Conservation (phyloP, 495 filamentous ascomycete genomes). For the Pyronema omphalodes region DNA sequence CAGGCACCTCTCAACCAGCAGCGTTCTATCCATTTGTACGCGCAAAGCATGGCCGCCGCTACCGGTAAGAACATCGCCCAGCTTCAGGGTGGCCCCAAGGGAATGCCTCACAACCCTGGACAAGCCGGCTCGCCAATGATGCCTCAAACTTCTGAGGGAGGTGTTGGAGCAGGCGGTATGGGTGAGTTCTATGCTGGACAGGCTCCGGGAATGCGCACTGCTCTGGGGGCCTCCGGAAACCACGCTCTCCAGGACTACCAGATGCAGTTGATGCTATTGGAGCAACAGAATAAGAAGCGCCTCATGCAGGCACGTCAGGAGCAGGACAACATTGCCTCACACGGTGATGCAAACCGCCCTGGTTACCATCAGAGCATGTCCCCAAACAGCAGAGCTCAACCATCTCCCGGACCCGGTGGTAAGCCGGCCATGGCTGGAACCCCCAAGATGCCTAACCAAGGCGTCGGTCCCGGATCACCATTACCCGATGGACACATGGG, state of each 20-base stretch:
- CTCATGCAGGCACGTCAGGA: constrained; percentile 84
- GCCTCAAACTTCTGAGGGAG: constrained; percentile 43
- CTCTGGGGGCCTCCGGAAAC: constrained; percentile 47
- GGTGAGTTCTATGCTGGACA: constrained; percentile 48
- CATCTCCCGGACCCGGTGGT: constrained; percentile 79
- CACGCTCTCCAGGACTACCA: constrained; percentile 97
- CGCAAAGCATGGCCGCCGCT: constrained; percentile 48
- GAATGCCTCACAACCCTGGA: constrained; percentile 29
- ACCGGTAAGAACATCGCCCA: constrained; percentile 18
- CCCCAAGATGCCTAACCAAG: constrained; percentile 57
- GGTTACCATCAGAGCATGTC: constrained; percentile 49
- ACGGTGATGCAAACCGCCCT: constrained; percentile 35
- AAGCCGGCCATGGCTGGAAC: constrained; percentile 47
- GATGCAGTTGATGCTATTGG: constrained; percentile 96
- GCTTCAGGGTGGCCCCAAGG: constrained; percentile 26
- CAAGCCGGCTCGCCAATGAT: constrained; percentile 66
- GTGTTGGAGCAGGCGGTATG: constrained; percentile 28
- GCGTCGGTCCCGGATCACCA: constrained; percentile 57
- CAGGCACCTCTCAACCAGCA: constrained; percentile 44
- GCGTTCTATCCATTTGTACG: constrained; percentile 72
- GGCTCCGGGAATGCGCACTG: constrained; percentile 26
- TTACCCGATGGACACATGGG: constrained; percentile 53
- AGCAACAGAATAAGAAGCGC: constrained; percentile 96
- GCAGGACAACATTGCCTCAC: constrained; percentile 53
- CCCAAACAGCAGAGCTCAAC: constrained; percentile 61